Percentiles rank a stretch among this genome's conserved stretches.
phyloP scores from a whole-genome alignment of 2,329 filamentous ascomycete species.

The Fonsecaea pugnacius region DNA sequence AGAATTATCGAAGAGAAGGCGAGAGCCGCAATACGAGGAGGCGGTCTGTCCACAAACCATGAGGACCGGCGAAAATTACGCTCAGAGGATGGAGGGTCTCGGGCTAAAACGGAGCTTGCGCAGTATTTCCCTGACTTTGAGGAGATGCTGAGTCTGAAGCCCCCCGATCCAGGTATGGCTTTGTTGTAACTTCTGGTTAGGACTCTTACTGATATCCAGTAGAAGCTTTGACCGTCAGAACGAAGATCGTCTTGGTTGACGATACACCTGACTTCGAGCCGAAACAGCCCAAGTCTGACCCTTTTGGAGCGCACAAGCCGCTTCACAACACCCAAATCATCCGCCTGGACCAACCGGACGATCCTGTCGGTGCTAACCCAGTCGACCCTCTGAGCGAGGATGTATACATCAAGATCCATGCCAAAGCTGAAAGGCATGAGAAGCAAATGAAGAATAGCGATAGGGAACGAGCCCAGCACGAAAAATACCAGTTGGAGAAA shows the following conservation, averaged over 20 bases:
- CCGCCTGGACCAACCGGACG: conserved; percentile 42
- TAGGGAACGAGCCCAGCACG: conserved; percentile 67
- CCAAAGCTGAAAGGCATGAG: conserved; percentile 66
- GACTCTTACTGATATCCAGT: conserved; percentile 33
- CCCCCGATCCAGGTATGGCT: conserved; percentile 71
- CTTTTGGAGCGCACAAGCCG: conserved; percentile 42
- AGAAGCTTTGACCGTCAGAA: conserved; percentile 76
- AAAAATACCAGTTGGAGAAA: conserved; percentile 68
- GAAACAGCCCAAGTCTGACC: conserved; percentile 36
- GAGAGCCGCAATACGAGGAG: conserved; percentile 30
- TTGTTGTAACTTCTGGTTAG: conserved; percentile 11
- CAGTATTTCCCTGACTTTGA: conserved; percentile 94
- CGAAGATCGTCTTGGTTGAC: conserved; percentile 73
- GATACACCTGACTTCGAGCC: conserved; percentile 46
- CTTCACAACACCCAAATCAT: conserved; percentile 49
- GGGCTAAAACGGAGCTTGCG: conserved; percentile 88
- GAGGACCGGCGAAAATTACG: conserved; percentile 76
- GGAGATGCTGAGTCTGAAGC: conserved; percentile 85
- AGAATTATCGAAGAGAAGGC: conserved; percentile 37
- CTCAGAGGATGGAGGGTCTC: conserved; percentile 78
- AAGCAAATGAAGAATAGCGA: conserved; percentile 72
- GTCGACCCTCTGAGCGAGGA: conserved; percentile 62
- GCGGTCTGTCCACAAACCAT: conserved; percentile 18
- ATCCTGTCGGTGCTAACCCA: conserved; percentile 31
- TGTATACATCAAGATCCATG: conserved; percentile 62